These are phyloP conservation scores for Leishmania turanica DNA, from an alignment of 208 protist species.

Conservation along the genomic window DNA sequence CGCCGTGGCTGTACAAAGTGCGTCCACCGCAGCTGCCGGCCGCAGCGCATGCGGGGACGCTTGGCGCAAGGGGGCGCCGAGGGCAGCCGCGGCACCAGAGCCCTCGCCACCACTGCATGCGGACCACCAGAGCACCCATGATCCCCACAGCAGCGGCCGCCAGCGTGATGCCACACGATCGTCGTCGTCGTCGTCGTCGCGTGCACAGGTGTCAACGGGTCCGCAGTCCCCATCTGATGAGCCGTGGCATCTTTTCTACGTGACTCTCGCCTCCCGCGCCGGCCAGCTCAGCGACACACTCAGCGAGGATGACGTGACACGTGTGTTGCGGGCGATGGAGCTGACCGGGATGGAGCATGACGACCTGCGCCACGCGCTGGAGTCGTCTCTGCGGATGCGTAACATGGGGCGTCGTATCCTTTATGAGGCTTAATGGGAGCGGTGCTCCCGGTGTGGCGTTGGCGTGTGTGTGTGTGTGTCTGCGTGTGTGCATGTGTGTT, in stretches of 20 bases:
- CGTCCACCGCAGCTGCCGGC: neutral
- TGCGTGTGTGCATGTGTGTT: neutral
- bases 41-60: neutral
- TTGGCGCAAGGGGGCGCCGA: neutral
- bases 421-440: slow-evolving; percentile 14
- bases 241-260: slow-evolving; percentile 40
- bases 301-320: slow-evolving; percentile 52
- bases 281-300: slow-evolving; percentile 58
- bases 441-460: neutral
- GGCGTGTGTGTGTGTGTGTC: neutral
- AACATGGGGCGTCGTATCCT: slow-evolving; percentile 33
- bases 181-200: neutral
- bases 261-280: slow-evolving; percentile 55
- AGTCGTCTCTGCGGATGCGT: slow-evolving; percentile 69
- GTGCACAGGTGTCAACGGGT: neutral
- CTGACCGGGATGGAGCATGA: slow-evolving; percentile 57
- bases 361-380: slow-evolving; percentile 50
- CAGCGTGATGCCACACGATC: neutral
- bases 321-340: slow-evolving; percentile 65
- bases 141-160: neutral
- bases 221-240: neutral
- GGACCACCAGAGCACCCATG: neutral
- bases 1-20: slow-evolving; percentile 11
- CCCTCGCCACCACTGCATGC: neutral
- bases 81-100: neutral